Evolutionary conservation across 805 yeast species (phyloP).

Genomic region (Middelhovenomyces tepae): DNA sequence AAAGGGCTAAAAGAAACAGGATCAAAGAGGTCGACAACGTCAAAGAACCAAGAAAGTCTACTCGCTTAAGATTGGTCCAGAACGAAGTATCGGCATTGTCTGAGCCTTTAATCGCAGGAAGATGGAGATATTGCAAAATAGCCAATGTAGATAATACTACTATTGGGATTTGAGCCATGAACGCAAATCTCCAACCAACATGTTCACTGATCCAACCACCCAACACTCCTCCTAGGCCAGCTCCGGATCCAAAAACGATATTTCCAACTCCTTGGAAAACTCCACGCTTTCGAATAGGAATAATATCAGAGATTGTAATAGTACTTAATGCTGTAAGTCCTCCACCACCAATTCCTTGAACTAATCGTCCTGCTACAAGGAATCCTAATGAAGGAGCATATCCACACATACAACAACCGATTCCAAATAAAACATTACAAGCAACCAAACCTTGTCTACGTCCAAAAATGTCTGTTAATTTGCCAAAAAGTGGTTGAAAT

Average conservation of each 20-base stretch:
- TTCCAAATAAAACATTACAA: constrained; percentile 35
- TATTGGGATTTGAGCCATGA: constrained; percentile 33
- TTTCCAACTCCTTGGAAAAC: constrained; percentile 77
- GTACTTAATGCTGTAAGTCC: constrained; percentile 72
- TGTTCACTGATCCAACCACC: constrained; percentile 44
- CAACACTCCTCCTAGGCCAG: constrained; percentile 56
- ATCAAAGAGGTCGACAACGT: constrained; percentile 51
- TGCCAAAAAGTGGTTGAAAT: constrained; percentile 67
- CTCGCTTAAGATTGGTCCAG: constrained; percentile 26
- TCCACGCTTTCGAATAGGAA: constrained; percentile 70
- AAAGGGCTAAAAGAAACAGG: constrained; percentile 52
- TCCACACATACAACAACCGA: constrained; percentile 47
- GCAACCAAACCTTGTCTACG: constrained; percentile 33
- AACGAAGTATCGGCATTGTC: not conserved
- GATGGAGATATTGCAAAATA: constrained; percentile 11
- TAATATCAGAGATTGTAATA: constrained; percentile 66
- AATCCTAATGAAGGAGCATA: constrained; percentile 42
- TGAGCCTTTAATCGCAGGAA: constrained; percentile 12
- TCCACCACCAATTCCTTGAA: constrained; percentile 89
- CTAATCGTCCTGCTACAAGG: constrained; percentile 63
- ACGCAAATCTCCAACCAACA: constrained; percentile 56
- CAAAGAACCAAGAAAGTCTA: constrained; percentile 61
- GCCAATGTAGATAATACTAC: constrained; percentile 28
- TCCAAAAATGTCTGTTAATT: constrained; percentile 51
- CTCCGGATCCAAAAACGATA: constrained; percentile 67